Evolutionary conservation across 176 grass and related monocot genomes (phyloP).

Genomic region (Carex myosuroides): DNA sequence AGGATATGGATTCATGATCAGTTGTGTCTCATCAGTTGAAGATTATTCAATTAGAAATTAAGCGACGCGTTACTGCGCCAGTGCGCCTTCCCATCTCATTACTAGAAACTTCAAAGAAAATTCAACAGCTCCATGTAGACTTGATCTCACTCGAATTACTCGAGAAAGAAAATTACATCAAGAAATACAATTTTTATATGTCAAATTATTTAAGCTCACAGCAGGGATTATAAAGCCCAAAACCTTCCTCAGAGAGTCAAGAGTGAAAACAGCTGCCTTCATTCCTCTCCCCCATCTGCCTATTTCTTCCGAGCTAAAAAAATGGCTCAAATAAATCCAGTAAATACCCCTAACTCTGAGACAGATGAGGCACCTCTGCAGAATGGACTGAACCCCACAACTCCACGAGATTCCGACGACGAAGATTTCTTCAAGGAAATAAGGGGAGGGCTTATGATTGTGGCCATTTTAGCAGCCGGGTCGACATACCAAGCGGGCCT

Average conservation of each 20-base stretch:
- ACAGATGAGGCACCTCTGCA: neutral
- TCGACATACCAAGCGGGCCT: conserved; percentile 52
- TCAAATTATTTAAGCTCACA: neutral
- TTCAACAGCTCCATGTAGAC: neutral
- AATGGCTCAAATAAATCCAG: neutral
- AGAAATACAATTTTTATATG: neutral
- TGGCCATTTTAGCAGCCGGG: conserved; percentile 39
- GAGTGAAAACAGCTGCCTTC: neutral
- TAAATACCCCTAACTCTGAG: neutral
- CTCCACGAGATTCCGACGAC: neutral
- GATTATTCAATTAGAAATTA: too few relatives aligned
- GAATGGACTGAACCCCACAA: neutral
- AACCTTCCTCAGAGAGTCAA: too few relatives aligned
- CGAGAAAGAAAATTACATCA: neutral
- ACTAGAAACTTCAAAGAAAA: neutral
- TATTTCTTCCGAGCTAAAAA: neutral
- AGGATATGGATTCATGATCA: too few relatives aligned
- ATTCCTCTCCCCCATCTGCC: neutral
- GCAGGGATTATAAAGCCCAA: neutral
- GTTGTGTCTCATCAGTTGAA: too few relatives aligned
- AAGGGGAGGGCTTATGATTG: conserved; percentile 43
- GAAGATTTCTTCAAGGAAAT: neutral
- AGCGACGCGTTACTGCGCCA: too few relatives aligned
- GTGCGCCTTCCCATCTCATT: neutral
- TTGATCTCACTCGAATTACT: neutral